These are phyloP conservation scores for Taphrina populina DNA, from an alignment of 1,139 yeast species.

Conservation along the genomic window DNA sequence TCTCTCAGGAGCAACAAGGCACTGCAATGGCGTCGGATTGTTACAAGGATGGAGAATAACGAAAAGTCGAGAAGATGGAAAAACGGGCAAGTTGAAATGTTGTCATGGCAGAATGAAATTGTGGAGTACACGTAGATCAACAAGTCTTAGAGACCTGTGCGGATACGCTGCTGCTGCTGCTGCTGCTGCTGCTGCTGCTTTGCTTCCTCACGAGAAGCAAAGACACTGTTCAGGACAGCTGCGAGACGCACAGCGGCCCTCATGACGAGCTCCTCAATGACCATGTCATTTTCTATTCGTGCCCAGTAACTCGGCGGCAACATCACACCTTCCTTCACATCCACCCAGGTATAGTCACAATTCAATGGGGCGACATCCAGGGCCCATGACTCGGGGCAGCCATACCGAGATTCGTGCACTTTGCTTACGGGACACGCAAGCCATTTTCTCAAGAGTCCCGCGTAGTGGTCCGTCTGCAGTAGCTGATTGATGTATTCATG, in stretches of 20 bases:
- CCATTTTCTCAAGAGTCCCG: conserved; percentile 1
- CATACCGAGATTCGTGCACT: conserved; percentile 7
- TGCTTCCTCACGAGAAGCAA: conserved; percentile 7
- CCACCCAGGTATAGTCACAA: conserved; percentile 25
- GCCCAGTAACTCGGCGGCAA: conserved; percentile 18
- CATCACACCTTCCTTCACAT: conserved; percentile 2
- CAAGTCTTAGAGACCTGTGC: too few relatives aligned
- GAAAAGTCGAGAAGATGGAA: too few relatives aligned
- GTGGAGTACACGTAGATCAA: too few relatives aligned
- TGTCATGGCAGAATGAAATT: too few relatives aligned
- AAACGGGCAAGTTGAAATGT: too few relatives aligned
- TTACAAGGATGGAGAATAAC: too few relatives aligned
- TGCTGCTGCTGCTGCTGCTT: too few relatives aligned
- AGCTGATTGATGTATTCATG: conserved; percentile 11
- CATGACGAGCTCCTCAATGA: conserved; percentile 26
- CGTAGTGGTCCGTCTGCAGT: conserved; percentile 4
- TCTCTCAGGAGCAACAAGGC: too few relatives aligned
- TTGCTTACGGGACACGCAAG: conserved; percentile 9
- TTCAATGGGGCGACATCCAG: conserved; percentile 11
- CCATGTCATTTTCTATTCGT: conserved; percentile 16
- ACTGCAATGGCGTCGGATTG: too few relatives aligned
- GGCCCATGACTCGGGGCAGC: conserved; percentile 32
- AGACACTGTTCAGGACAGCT: conserved; percentile 23
- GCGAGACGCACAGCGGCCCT: conserved; percentile 29
- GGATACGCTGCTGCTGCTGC: too few relatives aligned